Conservation (phyloP, 257 asterid genomes). For the Solanum bulbocastanum region DNA sequence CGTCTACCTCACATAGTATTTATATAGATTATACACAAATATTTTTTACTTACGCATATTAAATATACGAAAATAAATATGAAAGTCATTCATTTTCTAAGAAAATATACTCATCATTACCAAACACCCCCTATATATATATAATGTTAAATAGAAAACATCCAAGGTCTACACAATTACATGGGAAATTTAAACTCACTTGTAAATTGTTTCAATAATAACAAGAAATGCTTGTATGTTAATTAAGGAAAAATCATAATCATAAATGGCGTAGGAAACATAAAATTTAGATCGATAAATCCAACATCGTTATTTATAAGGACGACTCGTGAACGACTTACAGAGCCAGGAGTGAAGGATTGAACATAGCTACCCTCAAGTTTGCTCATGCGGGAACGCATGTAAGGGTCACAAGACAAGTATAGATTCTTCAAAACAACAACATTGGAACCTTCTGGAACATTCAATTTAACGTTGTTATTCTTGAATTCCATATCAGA, state of each 20-base stretch:
- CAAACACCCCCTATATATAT: background rate
- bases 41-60: too few species aligned
- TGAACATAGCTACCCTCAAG: background rate
- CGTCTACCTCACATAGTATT: background rate
- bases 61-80: too few species aligned
- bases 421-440: constrained; percentile 37
- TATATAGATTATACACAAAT: background rate
- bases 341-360: constrained; percentile 13
- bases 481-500: background rate
- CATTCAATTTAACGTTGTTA: background rate
- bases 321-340: background rate
- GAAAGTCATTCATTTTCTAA: background rate
- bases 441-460: constrained; percentile 19
- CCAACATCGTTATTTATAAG: background rate
- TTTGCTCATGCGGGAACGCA: constrained; percentile 20
- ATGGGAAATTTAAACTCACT: background rate
- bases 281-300: background rate
- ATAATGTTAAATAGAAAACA: background rate
- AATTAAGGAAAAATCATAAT: background rate
- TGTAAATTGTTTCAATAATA: background rate
- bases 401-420: constrained; percentile 45
- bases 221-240: background rate
- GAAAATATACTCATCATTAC: background rate
- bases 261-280: background rate
- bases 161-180: background rate